Conservation (phyloP, 176 grass and related monocot species). For the Cenchrus americanus region DNA sequence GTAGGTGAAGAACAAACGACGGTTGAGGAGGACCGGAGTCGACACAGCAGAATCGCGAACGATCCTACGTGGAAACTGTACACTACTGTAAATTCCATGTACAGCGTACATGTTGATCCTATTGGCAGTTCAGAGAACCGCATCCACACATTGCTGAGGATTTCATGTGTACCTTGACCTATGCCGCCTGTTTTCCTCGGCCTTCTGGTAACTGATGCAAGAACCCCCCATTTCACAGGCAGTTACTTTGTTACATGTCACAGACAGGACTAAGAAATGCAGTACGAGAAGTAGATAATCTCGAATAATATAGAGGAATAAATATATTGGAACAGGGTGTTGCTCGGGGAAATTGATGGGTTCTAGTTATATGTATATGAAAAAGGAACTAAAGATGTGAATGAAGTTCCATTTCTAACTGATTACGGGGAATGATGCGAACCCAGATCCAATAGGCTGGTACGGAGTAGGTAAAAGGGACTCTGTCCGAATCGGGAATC, state of each 20-base stretch:
- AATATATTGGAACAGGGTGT: background rate
- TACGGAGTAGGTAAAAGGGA: background rate
- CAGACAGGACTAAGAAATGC: background rate
- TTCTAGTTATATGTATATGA: too few relatives aligned
- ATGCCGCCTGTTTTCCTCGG: background rate
- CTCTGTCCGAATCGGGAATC: background rate
- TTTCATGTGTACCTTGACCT: background rate
- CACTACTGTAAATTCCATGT: background rate
- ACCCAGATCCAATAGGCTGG: background rate
- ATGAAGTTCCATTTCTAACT: background rate
- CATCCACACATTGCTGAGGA: background rate
- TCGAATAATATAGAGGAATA: background rate
- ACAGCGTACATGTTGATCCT: background rate
- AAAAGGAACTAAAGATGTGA: background rate
- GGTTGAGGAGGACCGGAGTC: background rate
- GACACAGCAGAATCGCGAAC: background rate
- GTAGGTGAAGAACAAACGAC: constrained; percentile 33
- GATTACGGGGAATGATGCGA: too few relatives aligned
- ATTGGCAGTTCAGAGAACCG: background rate
- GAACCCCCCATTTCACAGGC: background rate
- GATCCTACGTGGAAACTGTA: background rate
- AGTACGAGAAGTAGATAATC: too few relatives aligned
- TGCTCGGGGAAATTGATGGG: background rate
- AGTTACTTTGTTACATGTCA: background rate
- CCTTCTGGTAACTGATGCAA: too few relatives aligned